A percentile compares a stretch with the other conserved stretches of the same genome.
Conservation (phyloP, 2,329 filamentous ascomycete genomes). For the Fusarium verrucosum region DNA sequence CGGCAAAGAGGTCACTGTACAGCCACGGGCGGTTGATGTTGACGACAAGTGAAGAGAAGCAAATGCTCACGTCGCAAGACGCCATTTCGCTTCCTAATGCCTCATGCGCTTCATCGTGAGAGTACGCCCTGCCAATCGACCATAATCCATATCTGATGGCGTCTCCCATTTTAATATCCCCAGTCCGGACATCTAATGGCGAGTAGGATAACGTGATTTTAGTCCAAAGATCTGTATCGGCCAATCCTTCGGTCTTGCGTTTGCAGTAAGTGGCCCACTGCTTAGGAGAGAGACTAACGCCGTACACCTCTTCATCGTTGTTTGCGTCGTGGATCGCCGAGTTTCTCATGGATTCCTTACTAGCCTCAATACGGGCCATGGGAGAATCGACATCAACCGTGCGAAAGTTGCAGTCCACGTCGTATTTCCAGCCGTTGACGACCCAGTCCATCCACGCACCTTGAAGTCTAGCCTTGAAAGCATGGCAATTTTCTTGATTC, state of each 20-base stretch:
- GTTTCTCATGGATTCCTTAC: not conserved
- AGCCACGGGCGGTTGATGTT: not conserved
- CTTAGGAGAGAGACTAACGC: not conserved
- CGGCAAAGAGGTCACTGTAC: not conserved
- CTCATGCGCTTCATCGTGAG: too few relatives aligned
- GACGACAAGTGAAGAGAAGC: not conserved
- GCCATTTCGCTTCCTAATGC: not conserved
- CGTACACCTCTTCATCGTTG: not conserved
- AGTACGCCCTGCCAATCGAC: rapidly evolving
- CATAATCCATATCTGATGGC: not conserved
- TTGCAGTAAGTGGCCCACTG: not conserved
- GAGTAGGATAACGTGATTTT: not conserved
- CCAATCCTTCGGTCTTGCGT: not conserved
- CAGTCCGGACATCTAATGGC: not conserved
- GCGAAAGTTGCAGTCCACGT: not conserved
- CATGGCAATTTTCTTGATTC: not conserved
- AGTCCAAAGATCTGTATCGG: not conserved
- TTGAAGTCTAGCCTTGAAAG: not conserved
- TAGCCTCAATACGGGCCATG: not conserved
- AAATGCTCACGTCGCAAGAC: not conserved
- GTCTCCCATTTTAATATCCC: too few relatives aligned
- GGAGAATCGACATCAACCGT: not conserved
- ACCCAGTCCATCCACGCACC: not conserved
- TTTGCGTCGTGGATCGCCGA: not conserved
- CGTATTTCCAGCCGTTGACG: not conserved